Evolutionary conservation across 805 yeast genomes (phyloP).

Genomic region (Candida nitratophila): DNA sequence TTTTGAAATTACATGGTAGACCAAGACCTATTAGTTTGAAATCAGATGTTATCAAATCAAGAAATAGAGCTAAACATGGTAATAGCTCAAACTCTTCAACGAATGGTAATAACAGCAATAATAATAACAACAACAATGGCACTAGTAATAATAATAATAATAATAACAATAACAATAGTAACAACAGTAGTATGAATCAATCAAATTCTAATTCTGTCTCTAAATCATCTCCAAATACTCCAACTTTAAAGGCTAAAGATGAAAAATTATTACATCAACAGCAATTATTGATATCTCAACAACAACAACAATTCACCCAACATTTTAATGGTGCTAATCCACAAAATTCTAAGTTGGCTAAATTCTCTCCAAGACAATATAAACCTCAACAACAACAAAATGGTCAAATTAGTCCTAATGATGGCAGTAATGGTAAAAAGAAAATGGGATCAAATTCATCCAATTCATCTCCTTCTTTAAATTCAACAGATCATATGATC

Average conservation of each 20-base stretch:
- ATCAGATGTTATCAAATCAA: constrained; percentile 85
- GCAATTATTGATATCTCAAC: constrained; percentile 3
- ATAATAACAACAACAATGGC: not conserved
- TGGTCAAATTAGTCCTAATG: constrained; percentile 4
- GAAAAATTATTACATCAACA: constrained; percentile 4
- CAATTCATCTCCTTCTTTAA: not conserved
- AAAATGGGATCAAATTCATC: constrained; percentile 7
- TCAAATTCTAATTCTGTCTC: not conserved
- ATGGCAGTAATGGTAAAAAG: constrained; percentile 4
- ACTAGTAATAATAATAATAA: not conserved
- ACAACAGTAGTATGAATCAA: constrained; percentile 1
- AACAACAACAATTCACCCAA: not conserved
- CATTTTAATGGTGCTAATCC: not conserved
- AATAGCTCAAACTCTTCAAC: constrained; percentile 7
- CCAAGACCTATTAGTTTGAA: constrained; percentile 88
- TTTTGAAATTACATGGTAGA: constrained; percentile 83
- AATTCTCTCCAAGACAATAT: constrained; percentile 31
- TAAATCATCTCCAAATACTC: constrained; percentile 46
- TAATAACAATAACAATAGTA: constrained; percentile 1
- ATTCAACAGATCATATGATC: not conserved
- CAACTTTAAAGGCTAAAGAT: constrained; percentile 49
- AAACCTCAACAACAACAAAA: constrained; percentile 16
- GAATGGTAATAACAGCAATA: not conserved
- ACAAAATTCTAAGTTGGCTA: constrained; percentile 15
- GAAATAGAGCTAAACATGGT: constrained; percentile 70